phyloP scores from a whole-genome alignment of 345 rosid genomes.

The Corchorus capsularis region DNA sequence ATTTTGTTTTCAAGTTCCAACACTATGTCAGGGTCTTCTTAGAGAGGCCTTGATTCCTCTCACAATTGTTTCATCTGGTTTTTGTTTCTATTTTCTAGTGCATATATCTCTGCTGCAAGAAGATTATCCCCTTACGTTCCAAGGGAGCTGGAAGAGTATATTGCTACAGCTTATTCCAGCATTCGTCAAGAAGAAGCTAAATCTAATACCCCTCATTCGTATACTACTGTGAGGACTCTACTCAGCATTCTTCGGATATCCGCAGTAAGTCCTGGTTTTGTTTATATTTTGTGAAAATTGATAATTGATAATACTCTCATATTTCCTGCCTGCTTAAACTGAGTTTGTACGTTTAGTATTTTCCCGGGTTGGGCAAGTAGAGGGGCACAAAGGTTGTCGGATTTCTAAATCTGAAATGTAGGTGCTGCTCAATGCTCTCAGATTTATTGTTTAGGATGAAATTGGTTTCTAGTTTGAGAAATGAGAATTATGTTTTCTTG shows the following conservation, averaged over 20 bases:
- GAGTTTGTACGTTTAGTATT: background rate
- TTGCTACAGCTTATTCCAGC: conserved; percentile 87
- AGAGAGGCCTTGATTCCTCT: conserved; percentile 20
- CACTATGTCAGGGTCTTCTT: background rate
- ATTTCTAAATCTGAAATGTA: conserved; percentile 5
- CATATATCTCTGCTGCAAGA: conserved; percentile 94
- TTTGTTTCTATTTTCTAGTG: conserved; percentile 47
- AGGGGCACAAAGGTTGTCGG: background rate
- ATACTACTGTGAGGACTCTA: conserved; percentile 90
- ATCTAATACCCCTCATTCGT: conserved; percentile 86
- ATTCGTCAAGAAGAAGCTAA: conserved; percentile 97
- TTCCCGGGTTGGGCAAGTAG: conserved; percentile 9
- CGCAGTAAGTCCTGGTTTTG: conserved; percentile 59
- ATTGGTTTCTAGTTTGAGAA: background rate
- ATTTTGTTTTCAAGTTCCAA: background rate
- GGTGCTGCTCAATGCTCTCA: background rate
- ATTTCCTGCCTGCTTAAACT: background rate
- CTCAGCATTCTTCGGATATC: conserved; percentile 96
- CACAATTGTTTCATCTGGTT: conserved; percentile 15
- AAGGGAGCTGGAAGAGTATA: conserved; percentile 85
- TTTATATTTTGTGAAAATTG: background rate
- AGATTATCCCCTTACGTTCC: conserved; percentile 82
- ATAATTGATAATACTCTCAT: background rate
- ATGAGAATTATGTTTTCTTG: background rate
- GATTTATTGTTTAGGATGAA: background rate